Conservation (phyloP, 371 early-diverging fungal genomes). For the Encephalitozoon romaleae region DNA sequence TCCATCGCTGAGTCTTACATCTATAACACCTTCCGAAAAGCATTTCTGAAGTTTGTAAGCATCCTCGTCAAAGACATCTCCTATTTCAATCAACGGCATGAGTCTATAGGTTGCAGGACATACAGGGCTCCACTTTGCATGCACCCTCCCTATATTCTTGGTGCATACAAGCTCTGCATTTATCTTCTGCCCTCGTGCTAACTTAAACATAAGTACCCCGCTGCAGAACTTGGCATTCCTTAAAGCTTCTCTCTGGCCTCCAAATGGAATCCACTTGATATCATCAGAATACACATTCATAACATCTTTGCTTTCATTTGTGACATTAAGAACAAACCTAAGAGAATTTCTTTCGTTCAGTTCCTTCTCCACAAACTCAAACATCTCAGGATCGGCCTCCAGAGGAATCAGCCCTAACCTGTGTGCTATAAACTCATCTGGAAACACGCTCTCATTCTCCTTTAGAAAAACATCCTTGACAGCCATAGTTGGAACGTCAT, state of each 20-base stretch:
- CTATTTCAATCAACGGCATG: constrained; percentile 75
- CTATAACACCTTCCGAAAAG: constrained; percentile 80
- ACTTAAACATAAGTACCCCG: constrained; percentile 82
- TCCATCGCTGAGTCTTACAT: constrained; percentile 65
- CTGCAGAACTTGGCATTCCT: constrained; percentile 69
- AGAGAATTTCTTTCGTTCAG: constrained; percentile 80
- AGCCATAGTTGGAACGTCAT: constrained; percentile 96
- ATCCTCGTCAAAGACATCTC: constrained; percentile 73
- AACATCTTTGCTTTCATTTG: constrained; percentile 37
- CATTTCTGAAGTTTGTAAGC: constrained; percentile 76
- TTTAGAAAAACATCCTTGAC: constrained; percentile 91
- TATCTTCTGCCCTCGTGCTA: constrained; percentile 85
- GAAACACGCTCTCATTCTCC: constrained; percentile 82
- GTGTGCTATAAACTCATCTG: constrained; percentile 95
- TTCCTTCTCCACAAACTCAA: constrained; percentile 65
- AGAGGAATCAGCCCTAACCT: constrained; percentile 92
- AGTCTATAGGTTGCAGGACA: constrained; percentile 74
- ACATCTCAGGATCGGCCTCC: constrained; percentile 68
- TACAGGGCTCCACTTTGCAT: constrained; percentile 97
- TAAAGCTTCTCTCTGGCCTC: constrained; percentile 67
- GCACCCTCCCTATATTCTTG: constrained; percentile 84
- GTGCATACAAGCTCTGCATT: constrained; percentile 74
- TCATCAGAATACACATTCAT: constrained; percentile 68
- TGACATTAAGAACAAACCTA: constrained; percentile 64
- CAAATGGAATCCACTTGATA: constrained; percentile 76